A percentile compares a stretch with the other conserved stretches of the same genome.
Conservation (phyloP, 1,139 yeast species). For the Taphrina deformans region DNA sequence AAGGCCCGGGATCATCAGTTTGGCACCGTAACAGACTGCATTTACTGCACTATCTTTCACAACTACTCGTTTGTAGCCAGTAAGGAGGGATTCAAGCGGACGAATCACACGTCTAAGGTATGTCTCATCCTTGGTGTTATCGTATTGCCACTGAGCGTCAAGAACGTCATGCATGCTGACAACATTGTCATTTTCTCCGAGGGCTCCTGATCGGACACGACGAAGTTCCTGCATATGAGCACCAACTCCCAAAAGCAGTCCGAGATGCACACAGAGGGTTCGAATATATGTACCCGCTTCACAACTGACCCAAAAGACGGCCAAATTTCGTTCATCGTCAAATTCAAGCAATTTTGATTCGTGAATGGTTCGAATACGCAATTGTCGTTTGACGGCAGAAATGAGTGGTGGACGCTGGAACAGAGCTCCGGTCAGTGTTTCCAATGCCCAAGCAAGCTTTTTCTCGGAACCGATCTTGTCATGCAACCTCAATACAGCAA, state of each 20-base stretch:
- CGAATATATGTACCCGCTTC: slow-evolving; percentile 99
- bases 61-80: slow-evolving; percentile 94
- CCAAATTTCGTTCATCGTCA: slow-evolving; percentile 93
- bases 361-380: slow-evolving; percentile 96
- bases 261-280: slow-evolving; percentile 96
- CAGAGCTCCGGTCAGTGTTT: slow-evolving; percentile 94
- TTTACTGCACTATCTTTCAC: slow-evolving; percentile 98
- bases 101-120: slow-evolving; percentile 91
- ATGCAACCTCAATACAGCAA: slow-evolving; percentile 93
- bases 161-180: slow-evolving; percentile 95
- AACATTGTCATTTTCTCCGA: slow-evolving; percentile 83
- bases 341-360: slow-evolving; percentile 94
- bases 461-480: slow-evolving; percentile 88
- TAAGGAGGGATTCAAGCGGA: slow-evolving; percentile 88
- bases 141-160: slow-evolving; percentile 98
- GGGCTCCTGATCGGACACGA: slow-evolving; percentile 97
- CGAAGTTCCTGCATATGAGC: slow-evolving; percentile 99
- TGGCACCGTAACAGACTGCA: slow-evolving; percentile 98
- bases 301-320: slow-evolving; percentile 99
- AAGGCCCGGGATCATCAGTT: slow-evolving; percentile 97
- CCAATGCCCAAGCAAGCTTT: slow-evolving; percentile 83
- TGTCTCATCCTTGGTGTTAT: slow-evolving; percentile 94
- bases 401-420: slow-evolving; percentile 99
- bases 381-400: slow-evolving; percentile 97
- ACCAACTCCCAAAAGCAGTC: slow-evolving; percentile 97